Percentiles rank a stretch among this genome's conserved stretches.
Evolutionary conservation across 768 basidiomycete genomes (phyloP).

Genomic region (Suillus americanus): DNA sequence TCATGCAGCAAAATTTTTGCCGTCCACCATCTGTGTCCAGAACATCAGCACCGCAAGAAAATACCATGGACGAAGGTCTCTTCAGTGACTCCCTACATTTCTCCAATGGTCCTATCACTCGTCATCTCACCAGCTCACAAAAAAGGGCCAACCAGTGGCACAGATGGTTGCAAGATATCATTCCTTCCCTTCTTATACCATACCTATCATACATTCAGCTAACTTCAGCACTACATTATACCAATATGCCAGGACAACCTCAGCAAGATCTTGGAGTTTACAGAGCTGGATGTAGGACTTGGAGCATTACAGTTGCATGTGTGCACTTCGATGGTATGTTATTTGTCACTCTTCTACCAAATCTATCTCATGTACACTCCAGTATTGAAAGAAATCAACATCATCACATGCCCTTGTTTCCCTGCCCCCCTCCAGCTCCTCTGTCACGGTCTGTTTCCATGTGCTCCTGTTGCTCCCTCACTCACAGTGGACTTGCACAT

Average conservation of each 20-base stretch:
- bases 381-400: constrained; percentile 11
- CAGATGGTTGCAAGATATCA: not conserved
- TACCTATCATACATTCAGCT: not conserved
- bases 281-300: not conserved
- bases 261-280: not conserved
- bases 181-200: not conserved
- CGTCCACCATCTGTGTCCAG: not conserved
- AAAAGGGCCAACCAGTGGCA: constrained; percentile 4
- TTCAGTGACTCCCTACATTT: not conserved
- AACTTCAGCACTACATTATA: not conserved
- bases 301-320: not conserved
- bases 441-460: constrained; percentile 14
- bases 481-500: constrained; percentile 32
- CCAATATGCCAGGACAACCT: not conserved
- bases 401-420: constrained; percentile 13
- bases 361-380: not conserved
- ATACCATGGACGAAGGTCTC: not conserved
- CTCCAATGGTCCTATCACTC: not conserved
- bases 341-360: not conserved
- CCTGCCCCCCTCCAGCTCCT: constrained; percentile 25
- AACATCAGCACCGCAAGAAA: not conserved
- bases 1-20: not conserved
- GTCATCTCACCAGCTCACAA: not conserved
- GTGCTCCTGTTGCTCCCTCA: constrained; percentile 26
- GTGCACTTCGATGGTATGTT: constrained; percentile 1